Evolutionary conservation across 2,329 filamentous ascomycete species (phyloP).

Genomic region (Penicillium hesseltinei): DNA sequence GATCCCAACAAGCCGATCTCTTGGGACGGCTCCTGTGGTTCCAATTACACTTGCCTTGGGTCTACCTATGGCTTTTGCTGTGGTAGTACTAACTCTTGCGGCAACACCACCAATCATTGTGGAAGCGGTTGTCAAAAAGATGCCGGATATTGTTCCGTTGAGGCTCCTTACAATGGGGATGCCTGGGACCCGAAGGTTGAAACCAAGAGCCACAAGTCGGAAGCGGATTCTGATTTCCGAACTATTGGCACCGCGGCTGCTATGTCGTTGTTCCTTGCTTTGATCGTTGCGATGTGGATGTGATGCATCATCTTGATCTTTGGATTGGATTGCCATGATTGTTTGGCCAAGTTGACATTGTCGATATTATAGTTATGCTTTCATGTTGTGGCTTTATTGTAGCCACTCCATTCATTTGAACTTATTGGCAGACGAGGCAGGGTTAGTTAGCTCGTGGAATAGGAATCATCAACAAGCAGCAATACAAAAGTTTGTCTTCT

Average conservation of each 20-base stretch:
- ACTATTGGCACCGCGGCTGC: slow-evolving; percentile 20
- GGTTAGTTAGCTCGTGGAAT: background rate
- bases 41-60: slow-evolving; percentile 34
- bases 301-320: slow-evolving; percentile 5
- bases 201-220: slow-evolving; percentile 14
- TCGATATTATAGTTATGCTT: slow-evolving; percentile 14
- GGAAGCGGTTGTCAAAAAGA: slow-evolving; percentile 32
- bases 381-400: background rate
- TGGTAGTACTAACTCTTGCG: slow-evolving; percentile 29
- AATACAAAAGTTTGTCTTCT: background rate
- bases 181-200: slow-evolving; percentile 18
- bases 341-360: slow-evolving; percentile 1
- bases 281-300: slow-evolving; percentile 24
- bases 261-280: slow-evolving; percentile 22
- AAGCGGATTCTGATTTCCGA: slow-evolving; percentile 17
- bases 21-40: slow-evolving; percentile 36
- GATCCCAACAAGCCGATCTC: slow-evolving; percentile 28
- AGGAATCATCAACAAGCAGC: background rate
- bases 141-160: slow-evolving; percentile 30
- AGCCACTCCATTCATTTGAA: slow-evolving; percentile 9
- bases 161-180: slow-evolving; percentile 20
- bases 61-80: slow-evolving; percentile 38
- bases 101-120: slow-evolving; percentile 33
- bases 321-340: background rate
- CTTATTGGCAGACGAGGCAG: background rate